Conservation (phyloP, 495 filamentous ascomycete genomes). For the Aspergillus heteromorphus region DNA sequence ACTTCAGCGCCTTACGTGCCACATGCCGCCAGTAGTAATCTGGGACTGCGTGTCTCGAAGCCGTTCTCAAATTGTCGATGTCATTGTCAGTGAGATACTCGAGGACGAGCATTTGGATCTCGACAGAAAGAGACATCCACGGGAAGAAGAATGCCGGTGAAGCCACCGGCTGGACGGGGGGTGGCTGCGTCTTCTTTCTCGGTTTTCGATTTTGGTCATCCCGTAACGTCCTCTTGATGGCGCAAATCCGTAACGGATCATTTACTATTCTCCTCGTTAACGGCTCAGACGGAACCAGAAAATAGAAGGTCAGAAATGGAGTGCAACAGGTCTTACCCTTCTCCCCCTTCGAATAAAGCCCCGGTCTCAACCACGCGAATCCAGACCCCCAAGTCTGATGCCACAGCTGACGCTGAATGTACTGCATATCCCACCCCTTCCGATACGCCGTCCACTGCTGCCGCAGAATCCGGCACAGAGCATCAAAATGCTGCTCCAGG, state of each 20-base stretch:
- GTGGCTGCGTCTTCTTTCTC: background rate
- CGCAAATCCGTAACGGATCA: background rate
- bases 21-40: background rate
- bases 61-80: background rate
- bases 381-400: too few relatives aligned
- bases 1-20: background rate
- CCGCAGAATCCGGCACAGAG: background rate
- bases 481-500: background rate
- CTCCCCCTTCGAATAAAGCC: too few relatives aligned
- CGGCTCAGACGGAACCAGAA: too few relatives aligned
- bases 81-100: background rate
- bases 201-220: too few relatives aligned
- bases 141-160: background rate
- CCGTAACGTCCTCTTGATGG: background rate
- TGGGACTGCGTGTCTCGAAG: background rate
- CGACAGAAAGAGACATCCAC: background rate
- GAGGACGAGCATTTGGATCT: background rate
- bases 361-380: too few relatives aligned
- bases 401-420: too few relatives aligned
- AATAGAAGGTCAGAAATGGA: too few relatives aligned
- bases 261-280: background rate
- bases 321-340: too few relatives aligned
- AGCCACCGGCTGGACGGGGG: background rate
- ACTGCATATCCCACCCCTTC: too few relatives aligned
- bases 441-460: too few relatives aligned